Evolutionary conservation across 2,329 filamentous ascomycete genomes (phyloP).

Genomic region (Aspergillus awamori): DNA sequence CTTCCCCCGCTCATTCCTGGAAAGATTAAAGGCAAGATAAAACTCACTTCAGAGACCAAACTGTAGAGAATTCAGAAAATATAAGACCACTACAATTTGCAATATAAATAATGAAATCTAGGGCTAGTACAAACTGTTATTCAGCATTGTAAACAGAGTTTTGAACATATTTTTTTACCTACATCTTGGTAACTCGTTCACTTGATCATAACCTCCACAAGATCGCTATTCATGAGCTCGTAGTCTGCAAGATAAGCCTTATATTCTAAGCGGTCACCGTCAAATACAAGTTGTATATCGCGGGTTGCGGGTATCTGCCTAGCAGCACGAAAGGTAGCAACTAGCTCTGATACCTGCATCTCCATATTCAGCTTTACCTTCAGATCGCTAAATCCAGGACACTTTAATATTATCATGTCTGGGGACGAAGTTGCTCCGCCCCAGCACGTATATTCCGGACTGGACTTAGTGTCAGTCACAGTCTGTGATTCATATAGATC

Average conservation of each 20-base stretch:
- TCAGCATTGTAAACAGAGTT: no score
- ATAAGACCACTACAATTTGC: no score
- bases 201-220: slow-evolving; percentile 72
- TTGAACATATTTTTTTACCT: not conserved
- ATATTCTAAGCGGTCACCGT: slow-evolving; percentile 71
- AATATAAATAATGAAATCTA: no score
- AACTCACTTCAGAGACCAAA: no score
- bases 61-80: no score
- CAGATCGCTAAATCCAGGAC: slow-evolving; percentile 54
- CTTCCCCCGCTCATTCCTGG: no score
- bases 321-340: slow-evolving; percentile 62
- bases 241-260: slow-evolving; percentile 61
- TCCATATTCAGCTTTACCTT: slow-evolving; percentile 48
- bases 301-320: slow-evolving; percentile 56
- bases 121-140: no score
- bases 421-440: not conserved
- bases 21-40: no score
- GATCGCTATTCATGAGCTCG: slow-evolving; percentile 74
- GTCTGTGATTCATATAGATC: slow-evolving; percentile 6
- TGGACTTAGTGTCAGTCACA: slow-evolving; percentile 3
- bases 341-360: slow-evolving; percentile 65
- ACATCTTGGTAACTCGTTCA: not conserved
- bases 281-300: slow-evolving; percentile 68
- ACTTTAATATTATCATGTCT: slow-evolving; percentile 51
- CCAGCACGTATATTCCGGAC: not conserved